These are phyloP conservation scores for Hypomyces rosellus DNA, from an alignment of 2,329 filamentous ascomycete genomes.

Conservation along the genomic window DNA sequence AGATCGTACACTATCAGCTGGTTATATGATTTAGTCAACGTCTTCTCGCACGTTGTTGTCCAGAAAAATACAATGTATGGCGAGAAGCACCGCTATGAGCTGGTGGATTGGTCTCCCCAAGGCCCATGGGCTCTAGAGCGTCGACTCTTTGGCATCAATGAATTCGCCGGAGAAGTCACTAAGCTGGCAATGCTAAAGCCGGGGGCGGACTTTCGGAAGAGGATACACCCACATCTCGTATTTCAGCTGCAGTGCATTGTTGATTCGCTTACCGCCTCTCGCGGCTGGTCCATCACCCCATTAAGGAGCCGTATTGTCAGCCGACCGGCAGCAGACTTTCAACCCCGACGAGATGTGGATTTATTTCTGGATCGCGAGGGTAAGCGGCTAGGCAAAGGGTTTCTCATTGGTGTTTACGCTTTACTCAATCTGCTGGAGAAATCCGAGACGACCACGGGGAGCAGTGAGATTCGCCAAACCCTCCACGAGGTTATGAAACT, in stretches of 20 bases:
- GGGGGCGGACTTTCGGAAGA: conserved; percentile 29
- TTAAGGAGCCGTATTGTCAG: conserved; percentile 30
- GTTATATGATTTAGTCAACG: conserved; percentile 46
- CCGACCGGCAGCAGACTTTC: conserved; percentile 29
- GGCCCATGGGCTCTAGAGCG: conserved; percentile 27
- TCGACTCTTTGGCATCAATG: conserved; percentile 37
- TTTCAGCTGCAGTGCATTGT: conserved; percentile 46
- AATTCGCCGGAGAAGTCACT: conserved; percentile 40
- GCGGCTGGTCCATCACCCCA: conserved; percentile 33
- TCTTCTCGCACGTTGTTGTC: conserved; percentile 35
- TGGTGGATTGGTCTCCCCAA: conserved; percentile 35
- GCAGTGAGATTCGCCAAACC: not conserved
- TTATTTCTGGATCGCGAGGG: conserved; percentile 34
- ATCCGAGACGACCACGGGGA: not conserved
- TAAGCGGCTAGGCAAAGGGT: conserved; percentile 17
- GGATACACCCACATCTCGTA: conserved; percentile 40
- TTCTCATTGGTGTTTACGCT: not conserved
- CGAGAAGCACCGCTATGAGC: conserved; percentile 27
- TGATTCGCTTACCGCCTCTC: conserved; percentile 38
- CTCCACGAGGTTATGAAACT: conserved; percentile 6
- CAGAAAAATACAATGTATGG: conserved; percentile 30
- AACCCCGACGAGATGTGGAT: conserved; percentile 35
- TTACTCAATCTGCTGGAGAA: not conserved
- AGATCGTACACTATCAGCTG: conserved; percentile 44
- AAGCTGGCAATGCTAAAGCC: conserved; percentile 40